These are phyloP conservation scores for Mimosa pudica DNA, from an alignment of 306 rosid species.

Conservation along the genomic window DNA sequence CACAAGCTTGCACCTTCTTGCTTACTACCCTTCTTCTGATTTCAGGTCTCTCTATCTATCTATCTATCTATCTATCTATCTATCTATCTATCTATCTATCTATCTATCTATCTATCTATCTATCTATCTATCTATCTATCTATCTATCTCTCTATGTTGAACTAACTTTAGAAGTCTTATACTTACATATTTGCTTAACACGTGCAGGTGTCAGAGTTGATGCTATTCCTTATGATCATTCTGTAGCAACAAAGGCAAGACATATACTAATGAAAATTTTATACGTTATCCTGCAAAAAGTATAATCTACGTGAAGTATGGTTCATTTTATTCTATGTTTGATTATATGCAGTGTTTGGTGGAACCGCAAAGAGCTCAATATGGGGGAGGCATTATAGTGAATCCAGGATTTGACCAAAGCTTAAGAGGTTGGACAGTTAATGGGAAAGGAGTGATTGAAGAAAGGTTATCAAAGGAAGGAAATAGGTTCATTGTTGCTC, in stretches of 20 bases:
- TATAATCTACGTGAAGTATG: not conserved
- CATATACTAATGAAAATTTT: not conserved
- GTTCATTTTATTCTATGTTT: not conserved
- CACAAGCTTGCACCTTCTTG: constrained; percentile 31
- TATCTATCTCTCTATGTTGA: not conserved
- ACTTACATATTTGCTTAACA: constrained; percentile 12
- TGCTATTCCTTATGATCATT: constrained; percentile 61
- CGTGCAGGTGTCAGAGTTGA: constrained; percentile 53
- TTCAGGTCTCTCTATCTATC: constrained; percentile 52
- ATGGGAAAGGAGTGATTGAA: constrained; percentile 59
- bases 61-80: no score
- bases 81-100: constrained; percentile 30
- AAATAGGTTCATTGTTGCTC: constrained; percentile 59
- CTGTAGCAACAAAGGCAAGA: constrained; percentile 66
- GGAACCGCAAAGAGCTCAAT: constrained; percentile 55
- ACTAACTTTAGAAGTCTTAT: not conserved
- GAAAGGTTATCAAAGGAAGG: constrained; percentile 55
- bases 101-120: no score
- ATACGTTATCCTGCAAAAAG: not conserved
- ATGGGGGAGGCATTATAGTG: constrained; percentile 82
- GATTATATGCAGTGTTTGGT: constrained; percentile 58
- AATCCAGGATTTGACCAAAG: constrained; percentile 69
- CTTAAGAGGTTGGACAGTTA: constrained; percentile 59
- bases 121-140: no score
- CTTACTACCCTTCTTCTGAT: constrained; percentile 40